These are phyloP conservation scores for Arabis alpina DNA, from an alignment of 345 rosid species.

Conservation along the genomic window DNA sequence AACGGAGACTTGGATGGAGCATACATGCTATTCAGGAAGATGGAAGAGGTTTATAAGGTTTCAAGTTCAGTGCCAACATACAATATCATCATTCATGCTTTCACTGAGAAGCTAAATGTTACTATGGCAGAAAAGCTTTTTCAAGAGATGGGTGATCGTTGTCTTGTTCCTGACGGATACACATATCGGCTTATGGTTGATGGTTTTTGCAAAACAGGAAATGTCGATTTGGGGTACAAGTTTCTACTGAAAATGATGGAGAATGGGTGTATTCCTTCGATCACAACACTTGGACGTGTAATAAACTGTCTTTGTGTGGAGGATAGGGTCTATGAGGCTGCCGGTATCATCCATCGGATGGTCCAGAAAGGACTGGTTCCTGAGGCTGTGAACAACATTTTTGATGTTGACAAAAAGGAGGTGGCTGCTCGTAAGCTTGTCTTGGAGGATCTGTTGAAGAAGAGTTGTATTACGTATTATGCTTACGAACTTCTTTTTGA, in stretches of 20 bases:
- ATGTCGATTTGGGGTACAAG: constrained; percentile 56
- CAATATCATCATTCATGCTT: constrained; percentile 79
- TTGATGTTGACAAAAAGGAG: constrained; percentile 73
- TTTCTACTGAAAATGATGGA: constrained; percentile 63
- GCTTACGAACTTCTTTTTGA: constrained; percentile 85
- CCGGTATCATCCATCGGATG: constrained; percentile 70
- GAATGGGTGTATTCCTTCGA: constrained; percentile 69
- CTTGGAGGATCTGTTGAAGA: constrained; percentile 87
- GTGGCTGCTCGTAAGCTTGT: constrained; percentile 91
- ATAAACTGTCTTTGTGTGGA: constrained; percentile 81
- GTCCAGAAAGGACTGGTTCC: constrained; percentile 74
- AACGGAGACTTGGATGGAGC: constrained; percentile 74
- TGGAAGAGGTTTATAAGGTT: constrained; percentile 57
- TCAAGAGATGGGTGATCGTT: constrained; percentile 61
- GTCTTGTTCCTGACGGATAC: constrained; percentile 69
- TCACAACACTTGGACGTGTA: constrained; percentile 75
- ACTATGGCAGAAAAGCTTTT: constrained; percentile 67
- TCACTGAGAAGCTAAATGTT: constrained; percentile 65
- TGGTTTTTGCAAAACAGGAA: constrained; percentile 83
- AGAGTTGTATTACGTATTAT: constrained; percentile 74
- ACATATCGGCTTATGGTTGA: constrained; percentile 79
- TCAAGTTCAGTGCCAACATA: constrained; percentile 64
- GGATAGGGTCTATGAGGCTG: constrained; percentile 71
- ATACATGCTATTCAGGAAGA: constrained; percentile 58
- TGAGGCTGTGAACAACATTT: constrained; percentile 70